These are phyloP conservation scores for Fabrea salina DNA, from an alignment of 169 alveolate species.

Conservation along the genomic window DNA sequence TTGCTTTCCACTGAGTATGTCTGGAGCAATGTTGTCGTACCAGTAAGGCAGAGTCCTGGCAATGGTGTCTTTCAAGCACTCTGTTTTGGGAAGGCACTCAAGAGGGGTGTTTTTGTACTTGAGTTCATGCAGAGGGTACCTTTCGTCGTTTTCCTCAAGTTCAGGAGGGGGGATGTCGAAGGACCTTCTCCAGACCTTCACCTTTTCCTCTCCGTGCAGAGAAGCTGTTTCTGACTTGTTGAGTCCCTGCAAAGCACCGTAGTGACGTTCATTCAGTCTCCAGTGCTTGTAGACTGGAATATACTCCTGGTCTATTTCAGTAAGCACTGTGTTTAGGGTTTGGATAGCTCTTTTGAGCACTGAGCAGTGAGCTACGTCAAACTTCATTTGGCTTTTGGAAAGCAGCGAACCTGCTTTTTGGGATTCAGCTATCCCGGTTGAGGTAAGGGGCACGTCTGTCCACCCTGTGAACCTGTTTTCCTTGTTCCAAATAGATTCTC, in stretches of 20 bases:
- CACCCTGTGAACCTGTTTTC: conserved; percentile 98
- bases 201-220: conserved; percentile 92
- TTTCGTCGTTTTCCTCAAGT: conserved; percentile 82
- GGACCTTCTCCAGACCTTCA: conserved; percentile 95
- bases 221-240: conserved; percentile 93
- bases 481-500: conserved; percentile 95
- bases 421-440: conserved; percentile 93
- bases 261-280: conserved; percentile 97
- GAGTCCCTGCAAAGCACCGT: conserved; percentile 97
- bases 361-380: conserved; percentile 95
- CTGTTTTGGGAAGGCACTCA: conserved; percentile 94
- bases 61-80: conserved; percentile 92
- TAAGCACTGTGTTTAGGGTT: conserved; percentile 90
- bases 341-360: conserved; percentile 92
- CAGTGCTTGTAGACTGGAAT: conserved; percentile 89
- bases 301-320: conserved; percentile 85
- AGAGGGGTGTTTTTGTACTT: conserved; percentile 85
- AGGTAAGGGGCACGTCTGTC: conserved; percentile 95
- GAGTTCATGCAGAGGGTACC: conserved; percentile 89
- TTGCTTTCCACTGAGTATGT: conserved; percentile 87
- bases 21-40: conserved; percentile 92
- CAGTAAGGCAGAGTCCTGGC: conserved; percentile 96
- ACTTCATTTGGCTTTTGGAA: conserved; percentile 79
- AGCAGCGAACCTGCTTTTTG: conserved; percentile 91
- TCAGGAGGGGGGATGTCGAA: conserved; percentile 96